Conservation (phyloP, 2,329 filamentous ascomycete genomes). For the Phoma sp. region DNA sequence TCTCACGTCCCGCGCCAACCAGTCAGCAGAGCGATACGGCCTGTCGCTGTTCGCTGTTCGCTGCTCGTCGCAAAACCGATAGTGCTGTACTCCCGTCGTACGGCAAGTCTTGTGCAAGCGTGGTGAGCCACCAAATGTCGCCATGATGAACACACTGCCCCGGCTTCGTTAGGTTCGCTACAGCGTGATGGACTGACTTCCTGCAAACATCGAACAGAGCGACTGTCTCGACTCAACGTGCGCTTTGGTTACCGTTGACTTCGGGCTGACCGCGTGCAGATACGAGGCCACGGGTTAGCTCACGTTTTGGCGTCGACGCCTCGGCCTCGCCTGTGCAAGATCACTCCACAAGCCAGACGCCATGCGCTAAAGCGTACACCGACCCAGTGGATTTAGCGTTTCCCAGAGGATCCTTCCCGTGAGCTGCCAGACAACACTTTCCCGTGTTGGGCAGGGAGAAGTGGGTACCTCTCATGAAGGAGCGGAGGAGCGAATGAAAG, state of each 20-base stretch:
- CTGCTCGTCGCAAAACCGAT: constrained; percentile 29
- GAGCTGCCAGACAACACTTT: constrained; percentile 7
- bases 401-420: constrained; percentile 13
- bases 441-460: constrained; percentile 4
- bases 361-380: constrained; percentile 8
- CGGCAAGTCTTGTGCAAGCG: constrained; percentile 16
- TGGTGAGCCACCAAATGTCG: constrained; percentile 8
- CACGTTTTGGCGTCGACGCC: constrained; percentile 9
- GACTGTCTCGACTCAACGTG: constrained; percentile 9
- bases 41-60: constrained; percentile 28
- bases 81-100: constrained; percentile 30
- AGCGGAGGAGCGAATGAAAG: constrained; percentile 6
- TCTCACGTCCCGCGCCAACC: constrained; percentile 24
- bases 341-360: constrained; percentile 10
- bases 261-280: constrained; percentile 12
- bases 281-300: constrained; percentile 6
- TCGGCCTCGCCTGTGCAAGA: constrained; percentile 17
- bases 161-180: neutral
- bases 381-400: constrained; percentile 18
- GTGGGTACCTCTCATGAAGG: constrained; percentile 1
- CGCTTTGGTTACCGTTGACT: constrained; percentile 7
- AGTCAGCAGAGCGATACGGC: constrained; percentile 24
- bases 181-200: constrained; percentile 2
- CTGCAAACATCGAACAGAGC: neutral
- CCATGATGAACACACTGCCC: neutral